Base-by-base conservation (phyloP, 257 asterid genomes). In the Hygrophila difformis region DNA sequence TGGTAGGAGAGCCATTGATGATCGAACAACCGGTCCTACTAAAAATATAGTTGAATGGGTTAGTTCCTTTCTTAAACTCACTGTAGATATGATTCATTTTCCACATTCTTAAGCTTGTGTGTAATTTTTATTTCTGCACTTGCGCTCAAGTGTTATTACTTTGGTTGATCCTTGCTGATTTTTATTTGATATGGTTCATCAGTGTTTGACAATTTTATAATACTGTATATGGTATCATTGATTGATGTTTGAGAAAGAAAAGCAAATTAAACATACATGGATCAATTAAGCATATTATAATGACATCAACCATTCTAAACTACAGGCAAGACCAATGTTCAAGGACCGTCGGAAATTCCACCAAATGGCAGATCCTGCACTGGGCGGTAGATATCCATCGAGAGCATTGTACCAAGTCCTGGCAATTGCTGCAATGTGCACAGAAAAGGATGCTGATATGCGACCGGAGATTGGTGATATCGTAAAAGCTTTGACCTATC, bases 391-490 rank as follows among this genome's bases (percentile, higher is more conserved):
- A 12, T 77, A 69, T 49, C 93, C 87, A 0, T 44, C 50, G 12
- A 53, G 76, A 39, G 83, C 87, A 14, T 53, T 81, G 45, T 72
- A 74, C 70, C 93, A 77, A 58, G 79, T 69, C 44, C 72, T 81
- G 13, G 84, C 93, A 34, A 75, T 81, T 8, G 72, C 84, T 17
- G 81, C 87, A 50, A 77, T 77, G 84, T 77, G 84, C 38, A 54
- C 69, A 41, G 77, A 74, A 56, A 84, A 77, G 35, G 49, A 72
- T 18, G 71, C 87, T 5, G 58, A 11, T 38, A 8, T 72, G 67
- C 65, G 93, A 6, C 93, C 93, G 2, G 46, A 38, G 14, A 60
- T 72, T 33, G 54, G 62, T 6, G 87, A 81, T 38, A 64, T 81
- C 1, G 87, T 77, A 23, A 51, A 51, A 40, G 87, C 93, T 14